Base-by-base conservation (phyloP, 768 basidiomycete species). In the Cystofilobasidium macerans region DNA sequence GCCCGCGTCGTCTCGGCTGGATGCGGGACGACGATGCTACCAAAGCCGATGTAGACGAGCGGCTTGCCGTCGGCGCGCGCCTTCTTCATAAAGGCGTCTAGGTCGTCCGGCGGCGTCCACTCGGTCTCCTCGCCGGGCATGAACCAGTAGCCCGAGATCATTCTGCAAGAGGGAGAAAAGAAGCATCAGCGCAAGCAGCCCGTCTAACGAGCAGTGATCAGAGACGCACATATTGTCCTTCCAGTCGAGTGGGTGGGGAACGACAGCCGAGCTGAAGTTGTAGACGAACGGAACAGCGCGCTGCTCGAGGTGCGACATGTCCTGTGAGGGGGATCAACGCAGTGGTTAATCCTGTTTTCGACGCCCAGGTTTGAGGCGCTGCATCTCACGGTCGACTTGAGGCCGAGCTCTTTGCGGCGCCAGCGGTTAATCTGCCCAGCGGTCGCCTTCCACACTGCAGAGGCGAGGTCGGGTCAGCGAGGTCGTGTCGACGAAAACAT, bases 201-300 rank as follows among this genome's bases (percentile, higher is more conserved):
- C n/a, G n/a, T n/a, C n/a, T n/a, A 65, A 3, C 22, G 51, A 35
- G 45, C 22, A 20, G n/a, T n/a, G n/a, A n/a, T n/a, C n/a, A n/a
- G n/a, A 35, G 30, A 60, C 32, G 42, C 24, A 64, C 40, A 48
- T 58, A 16, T 43, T 43, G 36, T 51, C 64, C 45, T 81, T 80
- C 84, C 84, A 86, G 71, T 86, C 85, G 16, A 85, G 75, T n/a
- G 85, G 85, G 71, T 84, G 84, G 1, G 84, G 82, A 1, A 86
- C 85, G 18, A 86, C 83, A 33, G 80, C 79, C 75, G 80, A 64
- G 13, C 61, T 83, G 71, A 86, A 86, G 71, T 86, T 85, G 75
- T 86, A 86, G n/a, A 63, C 11, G 48, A 66, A 69, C 18, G 61
- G 64, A 24, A 74, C 72, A 61, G 85, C 84, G 22, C 81, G 80